Percentiles rank a stretch among this genome's conserved stretches.
These are phyloP conservation scores for Rubroshorea leprosula DNA, from an alignment of 345 rosid species.

Conservation along the genomic window DNA sequence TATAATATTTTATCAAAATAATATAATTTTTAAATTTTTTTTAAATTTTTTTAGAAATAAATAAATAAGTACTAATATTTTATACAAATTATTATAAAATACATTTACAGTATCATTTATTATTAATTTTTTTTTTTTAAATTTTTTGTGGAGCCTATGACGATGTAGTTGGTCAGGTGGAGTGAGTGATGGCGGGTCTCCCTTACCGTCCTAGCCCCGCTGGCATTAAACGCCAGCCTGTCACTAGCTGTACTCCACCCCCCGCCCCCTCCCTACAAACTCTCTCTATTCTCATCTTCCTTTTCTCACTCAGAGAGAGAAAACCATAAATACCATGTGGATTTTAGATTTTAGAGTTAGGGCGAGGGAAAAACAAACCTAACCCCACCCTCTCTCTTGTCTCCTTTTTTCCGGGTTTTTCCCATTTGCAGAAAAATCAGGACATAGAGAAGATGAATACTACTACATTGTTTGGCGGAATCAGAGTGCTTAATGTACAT, in stretches of 20 bases:
- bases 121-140: no score
- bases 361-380: neutral
- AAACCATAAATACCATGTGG: neutral
- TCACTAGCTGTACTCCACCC: conserved; percentile 45
- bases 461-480: neutral
- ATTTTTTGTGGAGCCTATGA: conserved; percentile 7
- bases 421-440: neutral
- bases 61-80: no score
- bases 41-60: no score
- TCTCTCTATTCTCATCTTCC: conserved; percentile 15
- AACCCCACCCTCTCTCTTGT: neutral
- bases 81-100: no score
- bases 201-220: conserved; percentile 23
- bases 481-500: no score
- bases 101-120: no score
- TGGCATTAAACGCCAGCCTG: conserved; percentile 48
- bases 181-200: conserved; percentile 11
- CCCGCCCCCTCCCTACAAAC: neutral
- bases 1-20: no score
- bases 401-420: neutral
- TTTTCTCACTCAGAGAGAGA: neutral
- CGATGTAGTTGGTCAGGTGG: conserved; percentile 7
- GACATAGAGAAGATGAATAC: no score
- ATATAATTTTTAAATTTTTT: no score
- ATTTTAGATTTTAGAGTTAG: neutral